phyloP scores from a whole-genome alignment of 2,329 filamentous ascomycete species.

The Fusarium sp. region DNA sequence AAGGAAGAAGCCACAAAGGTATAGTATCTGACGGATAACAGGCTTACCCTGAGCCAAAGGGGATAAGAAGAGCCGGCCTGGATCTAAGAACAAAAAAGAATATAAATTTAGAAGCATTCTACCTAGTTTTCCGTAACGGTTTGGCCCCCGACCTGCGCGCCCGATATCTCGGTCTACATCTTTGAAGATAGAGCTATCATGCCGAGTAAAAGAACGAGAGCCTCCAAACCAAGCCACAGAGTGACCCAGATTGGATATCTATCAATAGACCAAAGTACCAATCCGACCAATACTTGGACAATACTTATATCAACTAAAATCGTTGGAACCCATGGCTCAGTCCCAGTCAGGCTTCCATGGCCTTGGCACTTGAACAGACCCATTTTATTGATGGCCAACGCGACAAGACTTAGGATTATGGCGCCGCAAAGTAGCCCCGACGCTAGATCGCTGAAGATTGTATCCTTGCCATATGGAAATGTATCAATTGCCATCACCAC shows the following conservation, averaged over 20 bases:
- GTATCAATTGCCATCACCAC: not conserved
- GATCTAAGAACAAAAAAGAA: not conserved
- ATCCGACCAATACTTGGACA: not conserved
- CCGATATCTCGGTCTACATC: not conserved
- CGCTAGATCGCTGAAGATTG: constrained; percentile 2
- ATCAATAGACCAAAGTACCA: constrained; percentile 4
- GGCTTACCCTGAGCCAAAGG: not conserved
- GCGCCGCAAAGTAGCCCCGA: not conserved
- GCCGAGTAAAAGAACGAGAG: constrained; percentile 1
- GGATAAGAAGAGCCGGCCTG: not conserved
- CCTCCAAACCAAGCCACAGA: not conserved
- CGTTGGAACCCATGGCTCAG: not conserved
- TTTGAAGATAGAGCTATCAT: not conserved
- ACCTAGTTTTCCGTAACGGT: not conserved
- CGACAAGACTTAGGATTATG: constrained; percentile 2
- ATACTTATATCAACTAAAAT: constrained; percentile 4
- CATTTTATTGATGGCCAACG: not conserved
- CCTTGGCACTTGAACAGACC: not conserved
- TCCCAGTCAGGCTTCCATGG: not conserved
- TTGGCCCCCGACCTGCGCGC: no score
- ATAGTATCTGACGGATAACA: not conserved
- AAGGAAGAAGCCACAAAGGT: not conserved
- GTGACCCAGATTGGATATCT: constrained; percentile 10
- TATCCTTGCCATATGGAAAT: not conserved
- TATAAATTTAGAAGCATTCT: not conserved